phyloP scores from a whole-genome alignment of 106 monocot genomes.

The Amphibolis antarctica region DNA sequence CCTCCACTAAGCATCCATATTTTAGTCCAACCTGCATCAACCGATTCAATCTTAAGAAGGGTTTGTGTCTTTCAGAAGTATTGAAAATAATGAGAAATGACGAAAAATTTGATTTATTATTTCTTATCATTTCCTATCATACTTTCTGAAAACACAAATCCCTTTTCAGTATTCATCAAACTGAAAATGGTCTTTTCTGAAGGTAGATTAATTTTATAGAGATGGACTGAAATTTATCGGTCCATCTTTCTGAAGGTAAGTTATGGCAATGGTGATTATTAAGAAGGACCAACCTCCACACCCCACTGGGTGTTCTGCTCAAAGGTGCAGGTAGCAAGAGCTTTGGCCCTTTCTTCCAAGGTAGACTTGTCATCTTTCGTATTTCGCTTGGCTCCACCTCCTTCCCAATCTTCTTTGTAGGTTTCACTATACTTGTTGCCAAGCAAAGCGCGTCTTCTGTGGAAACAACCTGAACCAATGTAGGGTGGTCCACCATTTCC shows the following conservation, averaged over 20 bases:
- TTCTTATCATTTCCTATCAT: no score
- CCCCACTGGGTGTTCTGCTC: constrained; percentile 53
- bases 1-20: constrained; percentile 60
- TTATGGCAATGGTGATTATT: no score
- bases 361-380: background rate
- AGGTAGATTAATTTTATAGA: no score
- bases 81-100: no score
- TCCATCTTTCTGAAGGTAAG: no score
- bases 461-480: constrained; percentile 63
- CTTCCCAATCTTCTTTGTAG: constrained; percentile 2
- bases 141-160: no score
- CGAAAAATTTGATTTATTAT: no score
- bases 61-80: no score
- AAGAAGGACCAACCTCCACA: constrained; percentile 17
- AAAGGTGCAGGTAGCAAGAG: constrained; percentile 29
- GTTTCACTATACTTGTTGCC: constrained; percentile 29
- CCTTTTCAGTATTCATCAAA: no score
- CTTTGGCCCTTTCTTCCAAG: constrained; percentile 30
- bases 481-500: constrained; percentile 41
- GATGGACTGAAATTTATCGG: no score
- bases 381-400: constrained; percentile 7
- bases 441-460: constrained; percentile 38
- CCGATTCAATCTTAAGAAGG: no score
- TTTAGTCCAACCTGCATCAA: constrained; percentile 46
- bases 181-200: no score